Evolutionary conservation across 306 rosid genomes (phyloP), one percentile per base, ranked within the genome.

Genomic region (Medicago truncatula): DNA sequence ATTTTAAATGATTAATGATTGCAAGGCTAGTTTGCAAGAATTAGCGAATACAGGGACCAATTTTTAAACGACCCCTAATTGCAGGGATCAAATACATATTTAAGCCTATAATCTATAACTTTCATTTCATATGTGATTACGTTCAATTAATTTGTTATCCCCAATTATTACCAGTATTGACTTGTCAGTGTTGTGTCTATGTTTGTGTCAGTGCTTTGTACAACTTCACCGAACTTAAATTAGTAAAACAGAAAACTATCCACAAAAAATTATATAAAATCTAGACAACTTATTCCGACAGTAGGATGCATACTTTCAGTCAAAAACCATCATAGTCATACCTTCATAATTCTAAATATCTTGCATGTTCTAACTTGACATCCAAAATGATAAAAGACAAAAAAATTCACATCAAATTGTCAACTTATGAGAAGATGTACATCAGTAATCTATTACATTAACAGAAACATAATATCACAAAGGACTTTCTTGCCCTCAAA

Each of bases 301-400:
- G 60, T 47, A 49, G 61, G 38, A 70, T 10, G 28, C 44, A 57
- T 57, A 57, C 28, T n/a, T 52, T 74, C 34, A 7, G 28, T 73
- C 46, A 56, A 54, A 54, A 9, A 39, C 21, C 76, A 20, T 56
- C 66, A 54, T 54, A 16, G 41, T 3, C 38, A 34, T 60, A 28
- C 66, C 16, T 60, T 25, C n/a, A 28, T 60, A 28, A 34, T 13
- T 57, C 66, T 28, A 60, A 67, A 46, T 13, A 1, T 68, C 40
- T 67, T 44, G 16, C 40, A 70, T 15, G 60, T 50, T 39, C 8
- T 47, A n/a, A 11, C 15, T 43, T 11, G 15, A 11, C 49, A 43
- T 43, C 15, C 49, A 9, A 43, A 6, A 43, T 43, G 13, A 10
- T 10, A 41, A 41, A 41, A 41, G 1, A 41, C 10, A 9, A 13